phyloP scores from a whole-genome alignment of 1,284 basidiomycete genomes.

The Malassezia slooffiae region DNA sequence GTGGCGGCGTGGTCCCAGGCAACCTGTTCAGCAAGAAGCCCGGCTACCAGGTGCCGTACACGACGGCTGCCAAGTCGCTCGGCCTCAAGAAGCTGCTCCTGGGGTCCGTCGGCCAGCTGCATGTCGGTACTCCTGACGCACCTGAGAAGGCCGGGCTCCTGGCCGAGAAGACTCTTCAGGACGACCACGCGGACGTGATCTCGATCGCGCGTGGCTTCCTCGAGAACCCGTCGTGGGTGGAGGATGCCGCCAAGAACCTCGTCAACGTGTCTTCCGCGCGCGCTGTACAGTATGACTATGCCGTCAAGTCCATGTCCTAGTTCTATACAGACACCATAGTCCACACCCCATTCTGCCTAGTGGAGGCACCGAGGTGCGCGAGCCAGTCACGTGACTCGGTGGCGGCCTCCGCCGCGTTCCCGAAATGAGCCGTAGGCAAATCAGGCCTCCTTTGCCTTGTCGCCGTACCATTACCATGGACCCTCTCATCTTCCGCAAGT shows the following conservation, averaged over 20 bases:
- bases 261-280: constrained; percentile 11
- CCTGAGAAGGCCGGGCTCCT: constrained; percentile 23
- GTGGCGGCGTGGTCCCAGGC: constrained; percentile 28
- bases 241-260: constrained; percentile 23
- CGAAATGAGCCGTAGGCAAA: too few species aligned
- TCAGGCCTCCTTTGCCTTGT: too few species aligned
- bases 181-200: constrained; percentile 25
- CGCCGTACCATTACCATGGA: constrained; percentile 10
- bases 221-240: constrained; percentile 30
- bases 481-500: constrained; percentile 15
- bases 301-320: neutral
- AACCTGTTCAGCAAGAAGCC: constrained; percentile 26
- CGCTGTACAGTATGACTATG: constrained; percentile 11
- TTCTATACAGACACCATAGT: neutral
- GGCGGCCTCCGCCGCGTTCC: too few species aligned
- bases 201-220: constrained; percentile 31
- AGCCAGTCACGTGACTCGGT: too few species aligned
- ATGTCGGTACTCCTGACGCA: constrained; percentile 22
- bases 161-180: constrained; percentile 28
- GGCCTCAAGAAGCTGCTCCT: constrained; percentile 29
- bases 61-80: constrained; percentile 20
- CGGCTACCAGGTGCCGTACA: constrained; percentile 35
- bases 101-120: constrained; percentile 36
- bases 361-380: too few species aligned
- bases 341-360: too few species aligned